Evolutionary conservation across 495 filamentous ascomycete genomes (phyloP), one percentile per base, ranked within the genome.

Genomic region (Lepidopterella palustris): DNA sequence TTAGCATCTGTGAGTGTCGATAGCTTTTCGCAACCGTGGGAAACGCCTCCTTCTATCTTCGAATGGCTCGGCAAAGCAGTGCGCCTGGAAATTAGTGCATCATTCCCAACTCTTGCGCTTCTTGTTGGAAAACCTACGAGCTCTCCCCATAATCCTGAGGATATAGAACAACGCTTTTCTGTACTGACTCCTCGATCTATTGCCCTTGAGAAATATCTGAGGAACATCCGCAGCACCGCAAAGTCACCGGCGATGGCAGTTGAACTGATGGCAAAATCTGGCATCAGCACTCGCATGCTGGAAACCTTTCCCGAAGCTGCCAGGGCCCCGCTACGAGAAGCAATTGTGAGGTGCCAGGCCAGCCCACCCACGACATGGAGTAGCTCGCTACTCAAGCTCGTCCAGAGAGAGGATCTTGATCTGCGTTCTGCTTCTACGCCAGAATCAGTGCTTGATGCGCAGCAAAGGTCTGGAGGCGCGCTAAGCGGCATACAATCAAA

Each of bases 261-360:
- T 21, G 79, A 84, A 45, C 74, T 79, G 25, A 84, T 92, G 76
- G 76, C 82, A 54, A 68, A 79, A 11, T 79, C 80, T 51, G 83
- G 82, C 10, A 77, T 89, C 59, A 79, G 76, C 18, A 69, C 69
- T 8, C 67, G 74, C 20, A 72, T 87, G 48, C 73, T 92, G 24
- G 92, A 95, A 59, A 90, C 87, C 4, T 74, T 97, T 8, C 95
- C 95, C 4, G 89, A 95, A 73, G 84, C 87, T 31, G 76, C 97
- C 13, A 79, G 85, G 45, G 82, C 85, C 0, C 87, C 89, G 0
- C 77, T 97, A 21, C 86, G 87, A 69, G 90, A 96, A 70, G 82
- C 84, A n/a, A 89, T 98, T 28, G 80, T 84, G 24, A 79, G 82
- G 56, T 96, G 89, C 63, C 90, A 96, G 71, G 81, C 82, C 8